phyloP scores from a whole-genome alignment of 2,329 filamentous ascomycete species.

The Neodidymelliopsis sp. region DNA sequence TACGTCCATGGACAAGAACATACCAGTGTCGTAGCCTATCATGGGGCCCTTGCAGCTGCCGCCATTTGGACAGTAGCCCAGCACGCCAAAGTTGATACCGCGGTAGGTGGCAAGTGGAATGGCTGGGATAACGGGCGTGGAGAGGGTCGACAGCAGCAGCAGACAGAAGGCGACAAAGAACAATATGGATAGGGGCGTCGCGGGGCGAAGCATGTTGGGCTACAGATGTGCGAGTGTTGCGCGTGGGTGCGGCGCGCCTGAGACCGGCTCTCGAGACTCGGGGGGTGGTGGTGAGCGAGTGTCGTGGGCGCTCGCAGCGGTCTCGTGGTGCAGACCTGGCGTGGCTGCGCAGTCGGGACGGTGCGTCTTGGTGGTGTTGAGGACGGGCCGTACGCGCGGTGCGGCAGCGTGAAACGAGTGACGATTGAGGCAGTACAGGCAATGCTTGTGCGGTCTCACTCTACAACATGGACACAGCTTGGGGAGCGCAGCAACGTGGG shows the following conservation, averaged over 20 bases:
- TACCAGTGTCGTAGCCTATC: conserved; percentile 87
- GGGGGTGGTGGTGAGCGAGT: conserved; percentile 23
- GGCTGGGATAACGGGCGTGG: conserved; percentile 83
- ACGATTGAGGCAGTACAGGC: conserved; percentile 33
- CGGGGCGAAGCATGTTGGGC: conserved; percentile 82
- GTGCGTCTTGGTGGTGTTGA: conserved; percentile 24
- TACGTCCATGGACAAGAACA: conserved; percentile 45
- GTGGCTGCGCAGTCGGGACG: conserved; percentile 13
- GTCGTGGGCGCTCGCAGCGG: conserved; percentile 19
- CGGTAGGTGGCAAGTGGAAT: conserved; percentile 83
- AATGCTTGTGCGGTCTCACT: conserved; percentile 34
- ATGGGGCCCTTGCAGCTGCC: conserved; percentile 72
- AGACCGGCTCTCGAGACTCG: conserved; percentile 40
- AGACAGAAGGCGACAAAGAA: conserved; percentile 86
- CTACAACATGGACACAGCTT: conserved; percentile 22
- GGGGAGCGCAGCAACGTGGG: conserved; percentile 20
- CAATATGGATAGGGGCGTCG: conserved; percentile 87
- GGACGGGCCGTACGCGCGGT: conserved; percentile 36
- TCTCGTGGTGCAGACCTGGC: conserved; percentile 7
- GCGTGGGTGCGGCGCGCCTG: conserved; percentile 39
- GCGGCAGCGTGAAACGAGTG: conserved; percentile 40
- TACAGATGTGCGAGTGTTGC: conserved; percentile 27
- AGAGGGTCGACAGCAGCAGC: conserved; percentile 86
- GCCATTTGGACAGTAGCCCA: conserved; percentile 78
- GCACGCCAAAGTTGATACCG: conserved; percentile 85